These are phyloP conservation scores for Pythium brassicae DNA, from an alignment of 352 stramenopile genomes.

Conservation along the genomic window DNA sequence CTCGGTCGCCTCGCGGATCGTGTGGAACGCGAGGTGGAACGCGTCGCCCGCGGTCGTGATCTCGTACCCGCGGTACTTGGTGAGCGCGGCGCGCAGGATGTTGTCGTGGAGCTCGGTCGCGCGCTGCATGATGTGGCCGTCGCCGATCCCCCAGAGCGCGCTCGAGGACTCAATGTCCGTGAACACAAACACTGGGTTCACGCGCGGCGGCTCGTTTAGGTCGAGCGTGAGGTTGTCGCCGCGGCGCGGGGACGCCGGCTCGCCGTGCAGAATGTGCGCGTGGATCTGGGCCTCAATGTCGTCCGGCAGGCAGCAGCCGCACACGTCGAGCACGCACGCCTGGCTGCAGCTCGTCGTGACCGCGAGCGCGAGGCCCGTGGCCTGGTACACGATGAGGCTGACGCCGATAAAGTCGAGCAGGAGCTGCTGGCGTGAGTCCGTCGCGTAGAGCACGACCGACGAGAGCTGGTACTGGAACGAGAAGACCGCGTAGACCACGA, in stretches of 20 bases:
- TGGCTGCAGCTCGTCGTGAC: slow-evolving; percentile 43
- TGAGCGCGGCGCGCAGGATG: slow-evolving; percentile 42
- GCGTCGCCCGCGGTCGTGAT: slow-evolving; percentile 71
- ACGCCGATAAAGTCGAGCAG: slow-evolving; percentile 32
- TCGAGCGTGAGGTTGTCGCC: slow-evolving; percentile 6
- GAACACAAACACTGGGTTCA: slow-evolving; percentile 61
- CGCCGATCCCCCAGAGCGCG: slow-evolving; percentile 53
- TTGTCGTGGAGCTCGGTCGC: slow-evolving; percentile 64
- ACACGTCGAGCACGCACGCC: slow-evolving; percentile 37
- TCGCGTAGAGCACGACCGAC: slow-evolving; percentile 40
- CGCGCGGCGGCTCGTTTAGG: slow-evolving; percentile 25
- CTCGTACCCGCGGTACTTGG: slow-evolving; percentile 63
- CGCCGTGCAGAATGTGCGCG: slow-evolving; percentile 5
- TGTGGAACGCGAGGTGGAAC: slow-evolving; percentile 75
- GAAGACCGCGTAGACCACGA: slow-evolving; percentile 56
- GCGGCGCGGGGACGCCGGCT: slow-evolving; percentile 5
- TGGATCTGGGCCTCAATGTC: slow-evolving; percentile 34
- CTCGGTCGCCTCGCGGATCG: slow-evolving; percentile 47
- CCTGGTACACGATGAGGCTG: slow-evolving; percentile 37
- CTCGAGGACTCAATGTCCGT: slow-evolving; percentile 80
- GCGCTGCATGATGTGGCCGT: slow-evolving; percentile 53
- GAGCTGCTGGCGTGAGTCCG: background rate
- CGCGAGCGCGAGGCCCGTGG: slow-evolving; percentile 26
- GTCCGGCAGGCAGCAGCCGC: slow-evolving; percentile 36
- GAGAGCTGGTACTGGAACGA: slow-evolving; percentile 43